Evolutionary conservation across 2,329 filamentous ascomycete species (phyloP).

Genomic region (Sordariomycetes sp.): DNA sequence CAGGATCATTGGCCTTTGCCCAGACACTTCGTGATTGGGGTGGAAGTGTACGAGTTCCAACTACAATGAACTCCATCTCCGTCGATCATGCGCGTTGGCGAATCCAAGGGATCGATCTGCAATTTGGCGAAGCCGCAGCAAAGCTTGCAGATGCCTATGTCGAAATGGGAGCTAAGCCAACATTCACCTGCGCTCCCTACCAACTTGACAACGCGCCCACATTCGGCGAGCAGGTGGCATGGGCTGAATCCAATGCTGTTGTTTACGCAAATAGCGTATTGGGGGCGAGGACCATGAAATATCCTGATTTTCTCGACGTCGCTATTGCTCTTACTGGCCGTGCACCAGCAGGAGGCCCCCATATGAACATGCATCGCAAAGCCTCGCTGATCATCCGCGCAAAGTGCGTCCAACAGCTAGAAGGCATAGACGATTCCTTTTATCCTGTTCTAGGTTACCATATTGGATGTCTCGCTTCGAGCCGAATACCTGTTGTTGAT

Average conservation of each 20-base stretch:
- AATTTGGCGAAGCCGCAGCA: conserved; percentile 18
- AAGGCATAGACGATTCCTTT: conserved; percentile 20
- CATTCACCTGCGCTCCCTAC: conserved; percentile 35
- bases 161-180: conserved; percentile 27
- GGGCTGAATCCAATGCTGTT: conserved; percentile 36
- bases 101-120: conserved; percentile 20
- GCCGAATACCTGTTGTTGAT: conserved; percentile 22
- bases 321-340: conserved; percentile 30
- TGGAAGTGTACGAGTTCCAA: conserved; percentile 25
- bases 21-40: conserved; percentile 21
- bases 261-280: conserved; percentile 35
- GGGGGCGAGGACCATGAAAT: conserved; percentile 32
- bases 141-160: conserved; percentile 25
- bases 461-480: conserved; percentile 18
- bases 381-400: conserved; percentile 6
- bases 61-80: conserved; percentile 32
- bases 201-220: conserved; percentile 17
- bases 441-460: conserved; percentile 28
- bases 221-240: conserved; percentile 28
- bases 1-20: conserved; percentile 24
- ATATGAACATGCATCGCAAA: conserved; percentile 29
- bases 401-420: no score
- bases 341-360: conserved; percentile 38
- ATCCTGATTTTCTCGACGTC: conserved; percentile 35
- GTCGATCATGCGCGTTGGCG: conserved; percentile 30